Evolutionary conservation across 2,329 filamentous ascomycete genomes (phyloP).

Genomic region (Chrysoporthe austroafricana): DNA sequence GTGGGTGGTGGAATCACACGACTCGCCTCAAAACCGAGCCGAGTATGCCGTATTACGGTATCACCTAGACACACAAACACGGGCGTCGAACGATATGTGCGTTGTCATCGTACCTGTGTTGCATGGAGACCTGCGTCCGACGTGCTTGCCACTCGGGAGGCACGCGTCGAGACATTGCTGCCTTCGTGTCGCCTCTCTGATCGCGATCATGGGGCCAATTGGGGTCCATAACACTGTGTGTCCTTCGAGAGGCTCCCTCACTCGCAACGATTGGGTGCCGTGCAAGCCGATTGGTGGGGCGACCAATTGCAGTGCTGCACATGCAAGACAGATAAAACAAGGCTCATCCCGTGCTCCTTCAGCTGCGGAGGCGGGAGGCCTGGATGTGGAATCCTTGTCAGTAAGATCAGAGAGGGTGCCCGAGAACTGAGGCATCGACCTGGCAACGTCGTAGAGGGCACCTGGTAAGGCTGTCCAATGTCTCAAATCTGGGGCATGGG

Average conservation of each 20-base stretch:
- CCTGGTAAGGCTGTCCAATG: slow-evolving; percentile 8
- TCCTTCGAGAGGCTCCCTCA: background rate
- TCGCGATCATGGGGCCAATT: slow-evolving; percentile 4
- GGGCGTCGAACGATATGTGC: background rate
- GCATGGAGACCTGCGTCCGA: background rate
- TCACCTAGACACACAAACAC: slow-evolving; percentile 7
- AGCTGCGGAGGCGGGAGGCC: background rate
- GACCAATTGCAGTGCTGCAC: background rate
- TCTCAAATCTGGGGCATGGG: background rate
- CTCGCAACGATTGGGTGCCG: background rate
- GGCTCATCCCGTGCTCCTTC: background rate
- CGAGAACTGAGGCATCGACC: slow-evolving; percentile 4
- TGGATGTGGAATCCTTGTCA: background rate
- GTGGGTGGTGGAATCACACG: slow-evolving; percentile 7
- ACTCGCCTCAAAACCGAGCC: slow-evolving; percentile 2
- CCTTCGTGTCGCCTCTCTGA: slow-evolving; percentile 8
- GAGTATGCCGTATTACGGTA: slow-evolving; percentile 14
- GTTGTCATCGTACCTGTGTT: slow-evolving; percentile 2
- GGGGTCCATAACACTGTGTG: background rate
- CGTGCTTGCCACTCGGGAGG: background rate
- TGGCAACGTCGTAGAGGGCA: background rate
- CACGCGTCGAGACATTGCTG: background rate
- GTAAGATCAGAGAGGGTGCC: background rate
- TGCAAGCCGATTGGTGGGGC: background rate
- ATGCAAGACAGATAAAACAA: background rate